phyloP scores from a whole-genome alignment of 208 protist genomes.

The Acanthamoeba culbertsoni region DNA sequence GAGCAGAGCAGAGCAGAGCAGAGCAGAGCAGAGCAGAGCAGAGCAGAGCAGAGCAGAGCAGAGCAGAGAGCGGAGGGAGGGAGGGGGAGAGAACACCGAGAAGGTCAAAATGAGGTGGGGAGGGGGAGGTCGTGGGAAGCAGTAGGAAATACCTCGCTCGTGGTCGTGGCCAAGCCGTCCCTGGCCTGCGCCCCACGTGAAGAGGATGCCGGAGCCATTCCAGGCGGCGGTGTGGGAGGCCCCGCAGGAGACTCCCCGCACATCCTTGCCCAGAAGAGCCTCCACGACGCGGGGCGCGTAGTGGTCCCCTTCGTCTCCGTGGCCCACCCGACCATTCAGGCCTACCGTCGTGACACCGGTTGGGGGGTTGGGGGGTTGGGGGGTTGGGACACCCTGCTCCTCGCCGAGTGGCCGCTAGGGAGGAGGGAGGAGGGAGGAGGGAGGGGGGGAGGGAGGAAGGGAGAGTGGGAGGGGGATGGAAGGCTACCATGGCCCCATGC shows the following conservation, averaged over 20 bases:
- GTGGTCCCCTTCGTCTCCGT: slow-evolving; percentile 26
- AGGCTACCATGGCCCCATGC: background rate
- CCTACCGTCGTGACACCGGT: background rate
- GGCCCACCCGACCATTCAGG: background rate
- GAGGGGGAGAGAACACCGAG: too few species aligned
- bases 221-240: background rate
- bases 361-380: background rate
- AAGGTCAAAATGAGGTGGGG: background rate
- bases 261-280: background rate
- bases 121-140: background rate
- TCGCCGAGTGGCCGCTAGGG: too few species aligned
- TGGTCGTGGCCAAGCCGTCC: background rate
- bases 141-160: background rate
- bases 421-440: background rate
- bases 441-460: background rate
- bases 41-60: too few species aligned
- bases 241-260: background rate
- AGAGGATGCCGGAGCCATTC: background rate
- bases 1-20: too few species aligned
- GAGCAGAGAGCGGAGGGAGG: too few species aligned
- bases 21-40: too few species aligned
- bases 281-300: background rate
- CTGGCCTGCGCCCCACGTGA: background rate
- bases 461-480: background rate
- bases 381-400: too few species aligned